Conservation (phyloP, 371 early-diverging fungal species). For the Rhizopus microsporus region DNA sequence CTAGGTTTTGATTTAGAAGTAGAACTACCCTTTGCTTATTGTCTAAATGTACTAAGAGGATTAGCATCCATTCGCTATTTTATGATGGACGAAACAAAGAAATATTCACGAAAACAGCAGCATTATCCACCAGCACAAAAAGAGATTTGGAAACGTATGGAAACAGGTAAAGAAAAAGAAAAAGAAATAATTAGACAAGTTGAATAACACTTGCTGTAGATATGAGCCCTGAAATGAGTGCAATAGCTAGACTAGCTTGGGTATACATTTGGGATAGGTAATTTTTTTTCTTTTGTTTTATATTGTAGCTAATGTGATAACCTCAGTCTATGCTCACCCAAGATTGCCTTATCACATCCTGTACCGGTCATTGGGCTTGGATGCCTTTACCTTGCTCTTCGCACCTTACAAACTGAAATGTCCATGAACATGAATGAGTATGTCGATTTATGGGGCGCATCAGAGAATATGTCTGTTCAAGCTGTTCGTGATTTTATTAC, state of each 20-base stretch:
- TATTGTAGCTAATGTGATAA: neutral
- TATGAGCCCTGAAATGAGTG: conserved; percentile 42
- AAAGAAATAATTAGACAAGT: neutral
- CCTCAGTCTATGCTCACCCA: conserved; percentile 42
- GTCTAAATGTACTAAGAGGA: conserved; percentile 43
- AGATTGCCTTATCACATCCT: conserved; percentile 36
- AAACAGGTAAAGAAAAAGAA: conserved; percentile 22
- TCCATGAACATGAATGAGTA: conserved; percentile 51
- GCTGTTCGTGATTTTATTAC: conserved; percentile 45
- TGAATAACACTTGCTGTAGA: conserved; percentile 17
- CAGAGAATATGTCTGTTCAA: conserved; percentile 51
- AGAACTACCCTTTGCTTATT: conserved; percentile 49
- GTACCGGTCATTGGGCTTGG: conserved; percentile 43
- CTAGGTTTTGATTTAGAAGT: conserved; percentile 50
- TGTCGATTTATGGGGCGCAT: conserved; percentile 52
- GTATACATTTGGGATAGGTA: conserved; percentile 50
- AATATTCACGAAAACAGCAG: conserved; percentile 9
- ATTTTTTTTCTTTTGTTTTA: neutral
- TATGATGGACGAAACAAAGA: conserved; percentile 22
- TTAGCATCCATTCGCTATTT: conserved; percentile 41
- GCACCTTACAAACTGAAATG: conserved; percentile 32
- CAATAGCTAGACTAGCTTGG: conserved; percentile 46
- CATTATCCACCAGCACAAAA: conserved; percentile 24
- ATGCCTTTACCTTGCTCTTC: conserved; percentile 49
- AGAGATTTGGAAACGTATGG: conserved; percentile 44